Evolutionary conservation across 2,329 filamentous ascomycete genomes (phyloP).

Genomic region (Fusarium mangiferae): DNA sequence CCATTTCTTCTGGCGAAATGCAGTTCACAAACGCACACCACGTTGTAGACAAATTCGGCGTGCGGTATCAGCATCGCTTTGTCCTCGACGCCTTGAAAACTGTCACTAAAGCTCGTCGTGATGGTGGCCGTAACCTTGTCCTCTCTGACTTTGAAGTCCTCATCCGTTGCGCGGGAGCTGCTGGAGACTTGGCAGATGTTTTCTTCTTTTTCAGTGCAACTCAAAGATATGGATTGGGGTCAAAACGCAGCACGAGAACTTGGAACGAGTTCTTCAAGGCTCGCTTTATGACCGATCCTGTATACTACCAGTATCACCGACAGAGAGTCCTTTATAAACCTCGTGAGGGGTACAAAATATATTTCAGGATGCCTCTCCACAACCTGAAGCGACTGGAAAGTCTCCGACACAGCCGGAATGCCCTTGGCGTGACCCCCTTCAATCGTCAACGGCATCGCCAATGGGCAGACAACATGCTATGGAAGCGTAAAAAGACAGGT

Average conservation of each 20-base stretch:
- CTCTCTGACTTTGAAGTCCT: constrained; percentile 57
- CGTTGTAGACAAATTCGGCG: constrained; percentile 56
- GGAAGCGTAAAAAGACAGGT: constrained; percentile 42
- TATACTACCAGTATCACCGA: constrained; percentile 60
- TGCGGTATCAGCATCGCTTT: constrained; percentile 54
- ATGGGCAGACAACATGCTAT: constrained; percentile 43
- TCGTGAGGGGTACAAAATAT: constrained; percentile 50
- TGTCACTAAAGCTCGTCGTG: constrained; percentile 49
- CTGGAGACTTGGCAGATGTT: constrained; percentile 49
- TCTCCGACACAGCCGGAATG: constrained; percentile 46
- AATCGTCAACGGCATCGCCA: constrained; percentile 40
- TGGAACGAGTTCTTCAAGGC: constrained; percentile 61
- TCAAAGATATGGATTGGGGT: constrained; percentile 38
- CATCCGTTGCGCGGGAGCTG: constrained; percentile 60
- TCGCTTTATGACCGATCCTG: constrained; percentile 57
- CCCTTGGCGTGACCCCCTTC: constrained; percentile 44
- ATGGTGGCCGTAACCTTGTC: constrained; percentile 43
- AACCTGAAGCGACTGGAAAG: constrained; percentile 45
- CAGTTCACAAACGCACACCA: constrained; percentile 51
- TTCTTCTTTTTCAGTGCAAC: constrained; percentile 50
- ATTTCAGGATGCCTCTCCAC: constrained; percentile 4
- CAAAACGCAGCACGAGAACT: constrained; percentile 46
- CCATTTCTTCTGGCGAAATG: constrained; percentile 53
- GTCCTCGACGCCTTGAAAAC: constrained; percentile 51
- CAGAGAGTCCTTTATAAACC: constrained; percentile 52